Base-by-base conservation (phyloP, 2,329 filamentous ascomycete genomes). In the Alternaria brassicicola region DNA sequence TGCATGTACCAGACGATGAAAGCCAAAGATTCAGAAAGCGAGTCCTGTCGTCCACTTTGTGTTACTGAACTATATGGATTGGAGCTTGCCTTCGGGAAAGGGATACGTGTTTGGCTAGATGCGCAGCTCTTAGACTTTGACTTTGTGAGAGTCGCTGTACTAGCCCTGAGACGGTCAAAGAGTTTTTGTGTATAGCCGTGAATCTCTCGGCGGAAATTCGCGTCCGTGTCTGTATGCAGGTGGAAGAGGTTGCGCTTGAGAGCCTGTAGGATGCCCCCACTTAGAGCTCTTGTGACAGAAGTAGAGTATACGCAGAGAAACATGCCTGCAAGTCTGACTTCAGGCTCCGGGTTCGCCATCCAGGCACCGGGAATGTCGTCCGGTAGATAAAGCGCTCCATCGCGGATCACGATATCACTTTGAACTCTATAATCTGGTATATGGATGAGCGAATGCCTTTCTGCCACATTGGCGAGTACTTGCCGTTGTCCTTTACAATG, bases 171-270 rank as follows among this genome's bases (percentile, higher is more conserved):
- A 41, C 93, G 88, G 67, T 90, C 88, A 57, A 93, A 86, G 74
- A 98, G 86, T 66, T 89, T 88, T 61, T 91, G 89, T 2, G 89
- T 87, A 61, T 91, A 85, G 23, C 88, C 87, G 25, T 94, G 83
- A 2, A 96, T 83, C 66, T 96, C 92, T 57, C 93, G 89, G 55
- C 95, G 87, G 64, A 93, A 90, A 68, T 94, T 92, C 6, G 94
- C 88, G 72, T 97, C 93, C 0, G 91, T 88, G 62, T 97, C 93
- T 3, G 92, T 87, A 72, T 96, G 89, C 63, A 94, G 87, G 15
- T 88, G 85, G 1, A 85, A 83, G 3, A 98, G 78, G 57, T 91
- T 87, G 31, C 80, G 81, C 52, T 83, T 83, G 2, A 98, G 79
- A 12, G 89, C 82, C 3, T 78, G 75, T 3, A 97, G 81, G 0